A percentile compares a stretch with the other conserved stretches of the same genome.
phyloP scores from a whole-genome alignment of 345 rosid genomes.

The Dipteronia sinensis region DNA sequence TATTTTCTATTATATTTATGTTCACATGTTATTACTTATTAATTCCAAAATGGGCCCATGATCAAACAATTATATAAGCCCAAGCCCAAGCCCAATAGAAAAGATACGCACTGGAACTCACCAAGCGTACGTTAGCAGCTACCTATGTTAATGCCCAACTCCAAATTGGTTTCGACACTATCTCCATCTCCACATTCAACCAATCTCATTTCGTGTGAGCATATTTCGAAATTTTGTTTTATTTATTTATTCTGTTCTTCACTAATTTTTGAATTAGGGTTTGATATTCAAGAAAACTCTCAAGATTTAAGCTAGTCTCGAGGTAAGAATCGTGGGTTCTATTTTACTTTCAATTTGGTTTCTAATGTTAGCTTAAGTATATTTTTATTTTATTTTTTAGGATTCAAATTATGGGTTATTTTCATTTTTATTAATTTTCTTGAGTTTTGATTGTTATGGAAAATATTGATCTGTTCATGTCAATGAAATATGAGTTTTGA shows the following conservation, averaged over 20 bases:
- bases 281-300: slow-evolving; percentile 6
- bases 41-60: neutral
- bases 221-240: neutral
- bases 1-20: too few relatives aligned
- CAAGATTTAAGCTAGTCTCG: slow-evolving; percentile 13
- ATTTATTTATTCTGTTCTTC: neutral
- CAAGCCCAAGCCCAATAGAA: neutral
- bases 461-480: neutral
- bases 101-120: neutral
- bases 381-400: neutral
- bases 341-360: neutral
- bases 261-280: slow-evolving; percentile 3
- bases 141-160: neutral
- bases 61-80: neutral
- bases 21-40: neutral
- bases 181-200: neutral
- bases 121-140: slow-evolving; percentile 26
- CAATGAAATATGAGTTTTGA: neutral
- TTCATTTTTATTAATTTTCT: neutral
- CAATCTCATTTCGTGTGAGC: neutral
- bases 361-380: neutral
- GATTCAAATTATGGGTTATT: neutral
- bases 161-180: neutral
- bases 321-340: slow-evolving; percentile 19
- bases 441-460: slow-evolving; percentile 7